These are phyloP conservation scores for Dalbergia cultrata DNA, from an alignment of 306 rosid genomes.

Conservation along the genomic window DNA sequence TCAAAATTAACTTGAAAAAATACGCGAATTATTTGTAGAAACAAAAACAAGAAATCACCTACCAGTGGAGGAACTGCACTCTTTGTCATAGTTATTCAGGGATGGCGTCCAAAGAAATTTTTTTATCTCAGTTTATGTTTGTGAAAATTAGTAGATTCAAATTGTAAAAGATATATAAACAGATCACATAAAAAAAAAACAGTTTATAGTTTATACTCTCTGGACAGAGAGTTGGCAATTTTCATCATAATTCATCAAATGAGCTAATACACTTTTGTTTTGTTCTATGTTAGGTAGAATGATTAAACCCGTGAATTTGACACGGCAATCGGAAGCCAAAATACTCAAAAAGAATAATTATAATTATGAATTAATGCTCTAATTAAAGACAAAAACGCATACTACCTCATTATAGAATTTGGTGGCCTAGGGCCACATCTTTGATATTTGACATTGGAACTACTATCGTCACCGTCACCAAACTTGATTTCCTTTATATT, in stretches of 20 bases:
- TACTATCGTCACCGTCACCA: constrained; percentile 15
- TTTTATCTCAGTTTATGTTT: not conserved
- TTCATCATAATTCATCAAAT: not conserved
- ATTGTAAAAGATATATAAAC: too few relatives aligned
- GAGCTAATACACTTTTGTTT: not conserved
- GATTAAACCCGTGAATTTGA: constrained; percentile 22
- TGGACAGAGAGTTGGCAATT: not conserved
- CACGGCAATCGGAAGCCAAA: not conserved
- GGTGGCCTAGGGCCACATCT: constrained; percentile 26
- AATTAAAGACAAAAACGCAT: not conserved
- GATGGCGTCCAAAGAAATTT: too few relatives aligned
- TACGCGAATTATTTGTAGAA: too few relatives aligned
- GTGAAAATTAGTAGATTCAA: not conserved
- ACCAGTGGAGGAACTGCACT: too few relatives aligned
- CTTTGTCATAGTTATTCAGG: too few relatives aligned
- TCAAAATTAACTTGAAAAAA: too few relatives aligned
- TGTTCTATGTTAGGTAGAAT: constrained; percentile 6
- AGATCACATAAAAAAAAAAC: too few relatives aligned
- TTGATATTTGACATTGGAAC: constrained; percentile 49
- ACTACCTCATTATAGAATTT: not conserved
- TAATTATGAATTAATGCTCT: not conserved
- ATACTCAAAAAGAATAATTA: constrained; percentile 4
- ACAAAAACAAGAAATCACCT: too few relatives aligned
- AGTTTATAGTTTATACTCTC: too few relatives aligned
- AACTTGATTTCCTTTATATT: not conserved